Evolutionary conservation across 2,329 filamentous ascomycete genomes (phyloP), one percentile per base, ranked within the genome.

Genomic region (Phaeosphaeria sp.): DNA sequence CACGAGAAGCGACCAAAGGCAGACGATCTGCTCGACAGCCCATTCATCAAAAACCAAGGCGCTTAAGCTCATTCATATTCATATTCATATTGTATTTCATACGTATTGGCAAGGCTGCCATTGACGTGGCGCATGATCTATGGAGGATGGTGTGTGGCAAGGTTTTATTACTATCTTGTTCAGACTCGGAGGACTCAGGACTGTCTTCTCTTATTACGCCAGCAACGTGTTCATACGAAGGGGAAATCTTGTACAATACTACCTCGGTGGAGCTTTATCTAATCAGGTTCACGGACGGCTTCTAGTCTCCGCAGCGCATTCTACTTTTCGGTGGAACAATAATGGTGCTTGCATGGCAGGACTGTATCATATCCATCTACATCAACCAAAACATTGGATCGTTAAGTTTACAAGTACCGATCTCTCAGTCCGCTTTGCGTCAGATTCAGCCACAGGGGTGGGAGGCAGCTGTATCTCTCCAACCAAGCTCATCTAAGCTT

Each of bases 1-100:
- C 92, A 97, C 78, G 92, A 96, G 77, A 89, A 91, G 81, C 85
- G 95, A 65, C 95, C 95, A 3, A 96, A 89, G 69, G 95, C 95
- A 13, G 93, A 97, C 72, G 93, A 98, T 72, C 80, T 99, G 67
- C 87, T 97, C 78, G 84, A 89, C 55, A 93, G 90, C 79, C 86
- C 88, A 36, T 98, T 98, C 80, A 82, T 96, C 75, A 87, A 87
- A 56, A 89, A 90, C 58, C 70, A 90, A 90, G 73, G 64, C 25
- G 71, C 69, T 48, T 75, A 66, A 61, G 55, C 18, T 56, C 41
- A 50, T 44, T 42, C 49, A 43, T 47, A 52, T 46, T 25, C 15
- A 57, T 53, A 48, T 49, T 52, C 25, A 50, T 23, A 41, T 18
- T 13, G 3, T 36, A 36, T 36, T 36, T 36, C 9, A 15, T 13